A percentile compares a stretch with the other conserved stretches of the same genome.
Conservation (phyloP, 1,284 basidiomycete genomes). For the Porodaedalea pini region DNA sequence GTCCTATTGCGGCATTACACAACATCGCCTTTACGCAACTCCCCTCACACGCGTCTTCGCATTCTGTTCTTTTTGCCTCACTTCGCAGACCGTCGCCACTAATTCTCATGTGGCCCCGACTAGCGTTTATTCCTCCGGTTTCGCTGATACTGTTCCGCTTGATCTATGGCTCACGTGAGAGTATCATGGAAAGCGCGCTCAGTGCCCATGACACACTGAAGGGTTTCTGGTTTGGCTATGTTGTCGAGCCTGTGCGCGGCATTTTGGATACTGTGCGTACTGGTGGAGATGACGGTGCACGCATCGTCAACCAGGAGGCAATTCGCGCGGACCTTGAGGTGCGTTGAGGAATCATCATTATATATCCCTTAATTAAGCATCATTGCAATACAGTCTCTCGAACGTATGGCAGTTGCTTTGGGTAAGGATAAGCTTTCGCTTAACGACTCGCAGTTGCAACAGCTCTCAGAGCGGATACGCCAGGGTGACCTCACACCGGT, state of each 20-base stretch:
- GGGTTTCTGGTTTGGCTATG: slow-evolving; percentile 82
- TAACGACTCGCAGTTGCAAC: slow-evolving; percentile 55
- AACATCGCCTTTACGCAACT: slow-evolving; percentile 27
- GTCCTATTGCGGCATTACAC: slow-evolving; percentile 15
- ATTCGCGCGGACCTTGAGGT: slow-evolving; percentile 79
- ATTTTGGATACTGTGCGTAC: slow-evolving; percentile 81
- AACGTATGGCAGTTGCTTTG: slow-evolving; percentile 88
- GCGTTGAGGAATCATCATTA: slow-evolving; percentile 27
- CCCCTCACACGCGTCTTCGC: slow-evolving; percentile 31
- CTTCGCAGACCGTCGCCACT: slow-evolving; percentile 58
- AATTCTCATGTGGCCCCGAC: slow-evolving; percentile 61
- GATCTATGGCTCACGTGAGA: slow-evolving; percentile 50
- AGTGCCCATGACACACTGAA: slow-evolving; percentile 68
- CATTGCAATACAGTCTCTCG: slow-evolving; percentile 65
- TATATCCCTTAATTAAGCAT: background rate
- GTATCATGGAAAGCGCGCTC: slow-evolving; percentile 49
- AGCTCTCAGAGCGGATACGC: slow-evolving; percentile 64
- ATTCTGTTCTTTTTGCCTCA: slow-evolving; percentile 32
- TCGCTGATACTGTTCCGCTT: slow-evolving; percentile 45
- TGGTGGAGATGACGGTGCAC: slow-evolving; percentile 66
- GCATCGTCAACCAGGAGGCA: slow-evolving; percentile 71
- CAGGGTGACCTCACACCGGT: slow-evolving; percentile 88
- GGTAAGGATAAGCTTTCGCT: slow-evolving; percentile 78
- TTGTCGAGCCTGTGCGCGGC: slow-evolving; percentile 82
- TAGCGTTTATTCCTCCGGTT: slow-evolving; percentile 64